These are phyloP conservation scores for Hypomyces perniciosus DNA, from an alignment of 2,329 filamentous ascomycete genomes.

Conservation along the genomic window DNA sequence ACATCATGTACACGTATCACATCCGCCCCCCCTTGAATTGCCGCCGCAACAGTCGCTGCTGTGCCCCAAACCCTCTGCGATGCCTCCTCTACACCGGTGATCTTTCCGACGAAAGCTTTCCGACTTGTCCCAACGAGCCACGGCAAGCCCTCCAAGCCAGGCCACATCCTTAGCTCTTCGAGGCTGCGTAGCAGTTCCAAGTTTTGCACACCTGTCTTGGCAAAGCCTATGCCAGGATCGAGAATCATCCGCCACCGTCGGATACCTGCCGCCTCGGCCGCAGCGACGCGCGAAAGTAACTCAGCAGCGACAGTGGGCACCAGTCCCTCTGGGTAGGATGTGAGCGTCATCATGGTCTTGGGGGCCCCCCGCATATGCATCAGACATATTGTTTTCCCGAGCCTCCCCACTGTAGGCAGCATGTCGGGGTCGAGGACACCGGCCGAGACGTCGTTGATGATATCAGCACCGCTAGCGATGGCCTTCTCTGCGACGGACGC, in stretches of 20 bases:
- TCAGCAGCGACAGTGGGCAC: constrained; percentile 60
- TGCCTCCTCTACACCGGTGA: constrained; percentile 70
- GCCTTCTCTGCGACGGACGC: constrained; percentile 74
- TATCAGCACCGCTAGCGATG: constrained; percentile 73
- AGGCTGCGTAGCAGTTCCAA: constrained; percentile 68
- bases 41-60: constrained; percentile 78
- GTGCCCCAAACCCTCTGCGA: constrained; percentile 76
- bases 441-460: constrained; percentile 91
- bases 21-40: constrained; percentile 81
- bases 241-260: constrained; percentile 90
- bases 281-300: constrained; percentile 62
- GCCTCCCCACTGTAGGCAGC: constrained; percentile 70
- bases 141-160: constrained; percentile 63
- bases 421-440: constrained; percentile 74
- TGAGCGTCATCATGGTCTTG: constrained; percentile 67
- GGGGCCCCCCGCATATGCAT: constrained; percentile 95
- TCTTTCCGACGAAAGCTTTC: constrained; percentile 79
- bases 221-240: constrained; percentile 91
- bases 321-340: constrained; percentile 63
- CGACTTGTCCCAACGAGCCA: constrained; percentile 88
- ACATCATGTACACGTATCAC: constrained; percentile 91
- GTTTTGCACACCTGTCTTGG: constrained; percentile 78
- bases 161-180: constrained; percentile 56
- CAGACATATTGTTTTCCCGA: constrained; percentile 72
- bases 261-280: constrained; percentile 74